Evolutionary conservation across 192 early-diverging fungal species (phyloP), one percentile per base, ranked within the genome.

Genomic region (Thoreauomyces humboldtii): DNA sequence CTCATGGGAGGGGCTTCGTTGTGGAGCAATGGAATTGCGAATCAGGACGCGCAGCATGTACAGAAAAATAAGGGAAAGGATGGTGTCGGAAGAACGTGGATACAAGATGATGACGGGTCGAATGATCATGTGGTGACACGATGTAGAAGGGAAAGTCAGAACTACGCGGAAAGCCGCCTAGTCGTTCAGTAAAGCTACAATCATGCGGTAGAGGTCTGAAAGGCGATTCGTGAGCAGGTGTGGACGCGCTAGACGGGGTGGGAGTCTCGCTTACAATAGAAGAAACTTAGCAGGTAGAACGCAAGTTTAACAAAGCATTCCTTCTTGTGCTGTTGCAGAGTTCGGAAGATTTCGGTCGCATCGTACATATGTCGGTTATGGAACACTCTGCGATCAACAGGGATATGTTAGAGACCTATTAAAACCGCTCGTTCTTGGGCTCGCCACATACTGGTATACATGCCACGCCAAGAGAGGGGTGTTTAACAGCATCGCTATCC

Each of bases 321-420:
- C 77, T 89, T 89, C 81, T 99, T 99, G 72, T 97, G 94, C 63
- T 84, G 75, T 35, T 86, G 81, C 42, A 99, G 70, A 14, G 94
- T 96, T 63, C 93, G 85, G 86, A 99, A 99, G 58, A 99, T 96
- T 72, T 96, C 95, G 51, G 96, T 99, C 11, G 96, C 91, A 75
- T 99, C 96, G 75, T 90, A 97, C 84, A 92, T 89, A 73, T 98
- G 93, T 63, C 87, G 86, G 63, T 87, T 85, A 69, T 87, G 85
- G 22, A 88, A 78, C 31, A 95, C 82, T 74, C 92, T 93, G 41
- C 44, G 38, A 12, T 41, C 11, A 41, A 41, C 38, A 41, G 9
- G 11, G 38, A 41, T 41, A n/a, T 41, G n/a, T 41, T n/a, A n/a
- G n/a, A n/a, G n/a, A n/a, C 38, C 38, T 41, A 12, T 41, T 41